Percentiles rank a stretch among this genome's conserved stretches.
phyloP scores from a whole-genome alignment of 2,329 filamentous ascomycete species.

The Aureobasidium sp. region DNA sequence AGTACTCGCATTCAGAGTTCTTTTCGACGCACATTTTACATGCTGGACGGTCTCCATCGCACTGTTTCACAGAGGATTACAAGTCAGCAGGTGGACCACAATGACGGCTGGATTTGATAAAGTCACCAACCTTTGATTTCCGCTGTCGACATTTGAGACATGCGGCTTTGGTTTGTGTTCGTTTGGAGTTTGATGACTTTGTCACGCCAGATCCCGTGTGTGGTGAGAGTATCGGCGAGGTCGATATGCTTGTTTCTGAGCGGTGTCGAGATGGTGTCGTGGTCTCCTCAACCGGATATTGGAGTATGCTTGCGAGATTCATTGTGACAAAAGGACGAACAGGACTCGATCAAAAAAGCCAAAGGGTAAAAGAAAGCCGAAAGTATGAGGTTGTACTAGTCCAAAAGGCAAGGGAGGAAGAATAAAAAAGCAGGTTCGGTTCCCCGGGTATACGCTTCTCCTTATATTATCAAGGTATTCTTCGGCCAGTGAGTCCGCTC shows the following conservation, averaged over 20 bases:
- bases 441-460: background rate
- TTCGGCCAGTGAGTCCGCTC: background rate
- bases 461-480: background rate
- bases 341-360: background rate
- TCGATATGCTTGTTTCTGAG: background rate
- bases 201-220: background rate
- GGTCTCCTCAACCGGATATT: background rate
- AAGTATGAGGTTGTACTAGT: background rate
- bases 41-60: background rate
- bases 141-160: background rate
- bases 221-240: background rate
- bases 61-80: background rate
- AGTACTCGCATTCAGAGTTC: background rate
- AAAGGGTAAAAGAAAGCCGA: background rate
- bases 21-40: background rate
- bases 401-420: background rate
- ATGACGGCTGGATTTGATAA: background rate
- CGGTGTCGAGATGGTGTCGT: background rate
- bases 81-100: background rate
- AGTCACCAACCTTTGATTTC: background rate
- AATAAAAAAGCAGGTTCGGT: background rate
- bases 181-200: background rate
- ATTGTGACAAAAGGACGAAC: background rate
- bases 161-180: conserved; percentile 6
- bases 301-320: conserved; percentile 1